Conservation (phyloP, 2,329 filamentous ascomycete species). For the Aspergillus carbonarius region DNA sequence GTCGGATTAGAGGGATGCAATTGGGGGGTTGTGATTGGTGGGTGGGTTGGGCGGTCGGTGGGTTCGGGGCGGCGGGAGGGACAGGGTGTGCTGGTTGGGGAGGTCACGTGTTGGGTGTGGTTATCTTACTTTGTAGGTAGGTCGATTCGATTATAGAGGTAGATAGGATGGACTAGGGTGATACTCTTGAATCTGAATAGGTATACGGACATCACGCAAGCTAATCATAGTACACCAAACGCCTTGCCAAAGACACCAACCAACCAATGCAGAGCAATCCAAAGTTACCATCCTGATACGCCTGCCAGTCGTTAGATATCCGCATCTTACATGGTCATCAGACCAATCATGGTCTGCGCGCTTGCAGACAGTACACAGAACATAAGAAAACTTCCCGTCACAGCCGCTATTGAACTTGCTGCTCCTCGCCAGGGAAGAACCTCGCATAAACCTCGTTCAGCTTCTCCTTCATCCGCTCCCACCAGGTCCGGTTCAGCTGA, state of each 20-base stretch:
- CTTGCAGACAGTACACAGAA: neutral
- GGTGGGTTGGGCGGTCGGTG: slow-evolving; percentile 20
- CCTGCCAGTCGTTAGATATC: neutral
- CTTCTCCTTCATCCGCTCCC: slow-evolving; percentile 61
- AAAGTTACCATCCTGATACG: neutral
- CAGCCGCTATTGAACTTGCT: neutral
- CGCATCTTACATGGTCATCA: neutral
- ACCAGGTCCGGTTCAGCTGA: slow-evolving; percentile 77
- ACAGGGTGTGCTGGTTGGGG: neutral
- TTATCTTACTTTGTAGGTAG: no score
- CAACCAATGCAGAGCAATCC: neutral
- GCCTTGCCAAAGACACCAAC: neutral
- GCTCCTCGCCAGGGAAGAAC: slow-evolving; percentile 15
- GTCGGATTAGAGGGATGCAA: slow-evolving; percentile 17
- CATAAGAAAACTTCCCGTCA: neutral
- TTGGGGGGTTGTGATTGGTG: slow-evolving; percentile 31
- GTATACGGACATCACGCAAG: neutral
- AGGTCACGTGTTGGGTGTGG: neutral
- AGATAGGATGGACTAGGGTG: neutral
- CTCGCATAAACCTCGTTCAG: slow-evolving; percentile 22
- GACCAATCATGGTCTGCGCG: neutral
- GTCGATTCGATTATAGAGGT: neutral
- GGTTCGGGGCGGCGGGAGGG: neutral
- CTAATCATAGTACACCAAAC: neutral
- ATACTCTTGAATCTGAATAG: neutral